phyloP scores from a whole-genome alignment of 169 alveolate genomes.

The Plasmodium knowlesi region DNA sequence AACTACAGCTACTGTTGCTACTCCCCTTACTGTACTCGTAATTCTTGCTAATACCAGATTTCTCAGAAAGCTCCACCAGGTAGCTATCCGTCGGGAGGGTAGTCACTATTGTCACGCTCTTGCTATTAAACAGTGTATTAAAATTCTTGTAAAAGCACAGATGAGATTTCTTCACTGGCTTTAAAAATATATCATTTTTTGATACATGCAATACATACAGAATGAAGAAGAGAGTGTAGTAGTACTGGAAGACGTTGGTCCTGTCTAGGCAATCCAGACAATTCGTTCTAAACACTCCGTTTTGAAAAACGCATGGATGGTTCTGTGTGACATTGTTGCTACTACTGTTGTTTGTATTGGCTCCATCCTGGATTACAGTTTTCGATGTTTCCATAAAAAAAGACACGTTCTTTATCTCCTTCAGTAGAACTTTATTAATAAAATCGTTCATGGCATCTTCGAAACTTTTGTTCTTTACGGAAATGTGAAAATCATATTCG shows the following conservation, averaged over 20 bases:
- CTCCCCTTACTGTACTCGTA: constrained; percentile 19
- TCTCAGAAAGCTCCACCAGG: constrained; percentile 38
- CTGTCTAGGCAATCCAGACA: constrained; percentile 99
- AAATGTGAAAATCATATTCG: constrained; percentile 76
- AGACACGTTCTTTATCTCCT: constrained; percentile 57
- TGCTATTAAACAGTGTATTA: constrained; percentile 30
- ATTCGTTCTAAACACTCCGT: constrained; percentile 96
- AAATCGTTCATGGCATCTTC: constrained; percentile 79
- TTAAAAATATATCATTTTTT: constrained; percentile 43
- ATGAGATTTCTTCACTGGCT: constrained; percentile 37
- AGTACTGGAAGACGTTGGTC: constrained; percentile 95
- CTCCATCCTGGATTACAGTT: neutral
- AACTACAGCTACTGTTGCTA: neutral
- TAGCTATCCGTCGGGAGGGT: constrained; percentile 62
- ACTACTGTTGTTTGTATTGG: neutral
- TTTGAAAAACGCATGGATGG: constrained; percentile 78
- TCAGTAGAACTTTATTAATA: constrained; percentile 64
- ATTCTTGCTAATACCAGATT: neutral
- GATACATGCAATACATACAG: constrained; percentile 43
- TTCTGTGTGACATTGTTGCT: neutral
- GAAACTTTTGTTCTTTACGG: constrained; percentile 70
- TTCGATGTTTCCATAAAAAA: constrained; percentile 64
- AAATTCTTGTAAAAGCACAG: constrained; percentile 53
- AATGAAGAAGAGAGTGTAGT: constrained; percentile 73
- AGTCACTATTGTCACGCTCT: constrained; percentile 24